Evolutionary conservation across 805 yeast species (phyloP).

Genomic region (Kuraishia cidri): DNA sequence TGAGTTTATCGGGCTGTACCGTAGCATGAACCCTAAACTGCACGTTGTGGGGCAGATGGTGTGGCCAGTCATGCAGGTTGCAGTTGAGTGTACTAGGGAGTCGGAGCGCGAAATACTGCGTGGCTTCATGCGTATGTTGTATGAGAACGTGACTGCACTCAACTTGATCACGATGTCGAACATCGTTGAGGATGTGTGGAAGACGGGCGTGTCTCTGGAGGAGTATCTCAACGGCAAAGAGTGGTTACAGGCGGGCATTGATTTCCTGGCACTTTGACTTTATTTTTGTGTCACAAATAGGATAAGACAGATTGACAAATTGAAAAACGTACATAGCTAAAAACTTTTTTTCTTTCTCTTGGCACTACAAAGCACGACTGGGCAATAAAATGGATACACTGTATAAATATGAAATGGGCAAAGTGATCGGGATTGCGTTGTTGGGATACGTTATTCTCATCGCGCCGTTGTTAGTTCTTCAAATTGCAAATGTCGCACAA

Average conservation of each 20-base stretch:
- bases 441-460: too few species aligned
- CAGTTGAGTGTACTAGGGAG: constrained; percentile 23
- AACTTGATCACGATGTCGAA: constrained; percentile 24
- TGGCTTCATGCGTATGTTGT: constrained; percentile 21
- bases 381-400: too few species aligned
- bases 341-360: too few species aligned
- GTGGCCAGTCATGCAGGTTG: constrained; percentile 42
- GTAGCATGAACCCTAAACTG: constrained; percentile 24
- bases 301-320: constrained; percentile 5
- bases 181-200: constrained; percentile 31
- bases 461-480: too few species aligned
- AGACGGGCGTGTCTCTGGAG: constrained; percentile 22
- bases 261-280: constrained; percentile 30
- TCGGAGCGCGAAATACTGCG: constrained; percentile 18
- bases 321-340: not conserved
- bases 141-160: constrained; percentile 29
- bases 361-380: too few species aligned
- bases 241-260: constrained; percentile 35
- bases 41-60: constrained; percentile 39
- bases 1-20: constrained; percentile 33
- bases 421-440: too few species aligned
- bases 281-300: too few species aligned
- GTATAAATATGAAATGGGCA: too few species aligned
- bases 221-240: constrained; percentile 22
- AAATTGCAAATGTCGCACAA: too few species aligned